A percentile compares a stretch with the other conserved stretches of the same genome.
Evolutionary conservation across 169 alveolate genomes (phyloP).

Genomic region (Plasmodium fragile): DNA sequence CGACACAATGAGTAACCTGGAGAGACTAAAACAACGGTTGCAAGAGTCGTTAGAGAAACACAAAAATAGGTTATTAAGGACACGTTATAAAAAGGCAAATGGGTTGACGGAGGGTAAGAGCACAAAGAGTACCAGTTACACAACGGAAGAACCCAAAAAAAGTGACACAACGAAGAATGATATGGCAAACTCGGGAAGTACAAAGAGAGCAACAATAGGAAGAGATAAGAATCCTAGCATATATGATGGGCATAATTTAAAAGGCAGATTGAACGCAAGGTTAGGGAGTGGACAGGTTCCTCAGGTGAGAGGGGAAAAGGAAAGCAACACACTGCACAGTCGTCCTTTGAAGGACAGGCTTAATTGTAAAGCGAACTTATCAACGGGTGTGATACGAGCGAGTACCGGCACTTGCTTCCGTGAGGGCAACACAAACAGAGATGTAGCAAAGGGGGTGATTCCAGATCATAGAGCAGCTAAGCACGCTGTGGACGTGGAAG

Average conservation of each 20-base stretch:
- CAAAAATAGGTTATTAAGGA: slow-evolving; percentile 22
- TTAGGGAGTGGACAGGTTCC: background rate
- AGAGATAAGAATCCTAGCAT: background rate
- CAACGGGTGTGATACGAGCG: background rate
- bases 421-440: background rate
- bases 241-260: background rate
- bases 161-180: background rate
- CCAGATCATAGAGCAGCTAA: background rate
- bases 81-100: slow-evolving; percentile 15
- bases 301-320: background rate
- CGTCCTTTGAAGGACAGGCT: background rate
- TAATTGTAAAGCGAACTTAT: background rate
- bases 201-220: background rate
- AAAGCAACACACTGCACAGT: background rate
- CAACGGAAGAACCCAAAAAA: background rate
- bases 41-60: slow-evolving; percentile 59
- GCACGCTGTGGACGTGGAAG: background rate
- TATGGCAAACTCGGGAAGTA: background rate
- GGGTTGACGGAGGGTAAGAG: background rate
- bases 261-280: background rate
- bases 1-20: slow-evolving; percentile 22
- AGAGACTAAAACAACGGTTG: slow-evolving; percentile 29
- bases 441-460: background rate
- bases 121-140: background rate
- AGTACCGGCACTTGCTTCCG: background rate